Percentiles rank a stretch among this genome's conserved stretches.
Conservation (phyloP, 352 stramenopile genomes). For the Phytophthora pini region DNA sequence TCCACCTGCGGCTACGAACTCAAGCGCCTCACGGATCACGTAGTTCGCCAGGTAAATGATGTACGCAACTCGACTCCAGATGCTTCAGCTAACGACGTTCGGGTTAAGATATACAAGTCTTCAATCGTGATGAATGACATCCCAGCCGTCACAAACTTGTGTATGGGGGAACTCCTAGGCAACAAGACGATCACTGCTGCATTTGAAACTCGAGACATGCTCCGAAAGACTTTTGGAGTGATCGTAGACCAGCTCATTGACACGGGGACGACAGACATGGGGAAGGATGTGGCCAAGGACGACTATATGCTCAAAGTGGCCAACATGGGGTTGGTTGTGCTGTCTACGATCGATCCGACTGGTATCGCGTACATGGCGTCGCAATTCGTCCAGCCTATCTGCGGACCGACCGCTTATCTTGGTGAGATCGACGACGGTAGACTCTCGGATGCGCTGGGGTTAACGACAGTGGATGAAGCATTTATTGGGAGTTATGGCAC, state of each 20-base stretch:
- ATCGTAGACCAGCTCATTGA: conserved; percentile 31
- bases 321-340: conserved; percentile 37
- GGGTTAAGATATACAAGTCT: conserved; percentile 24
- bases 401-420: conserved; percentile 33
- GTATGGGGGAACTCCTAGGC: conserved; percentile 20
- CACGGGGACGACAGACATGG: conserved; percentile 22
- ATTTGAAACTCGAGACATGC: conserved; percentile 27
- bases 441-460: conserved; percentile 17
- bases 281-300: conserved; percentile 23
- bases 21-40: conserved; percentile 25
- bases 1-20: conserved; percentile 32
- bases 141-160: conserved; percentile 24
- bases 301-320: conserved; percentile 46
- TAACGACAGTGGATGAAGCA: conserved; percentile 31
- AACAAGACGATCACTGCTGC: conserved; percentile 22
- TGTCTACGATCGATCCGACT: conserved; percentile 45
- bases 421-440: conserved; percentile 41
- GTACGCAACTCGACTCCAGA: conserved; percentile 25
- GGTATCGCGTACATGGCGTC: conserved; percentile 44
- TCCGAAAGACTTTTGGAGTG: conserved; percentile 28
- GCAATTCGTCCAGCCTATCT: conserved; percentile 48
- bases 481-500: conserved; percentile 37
- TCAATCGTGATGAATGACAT: conserved; percentile 32
- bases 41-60: conserved; percentile 15
- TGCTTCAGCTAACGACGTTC: conserved; percentile 14